These are phyloP conservation scores for Dothideomycetidae sp. DNA, from an alignment of 2,329 filamentous ascomycete genomes.

Conservation along the genomic window DNA sequence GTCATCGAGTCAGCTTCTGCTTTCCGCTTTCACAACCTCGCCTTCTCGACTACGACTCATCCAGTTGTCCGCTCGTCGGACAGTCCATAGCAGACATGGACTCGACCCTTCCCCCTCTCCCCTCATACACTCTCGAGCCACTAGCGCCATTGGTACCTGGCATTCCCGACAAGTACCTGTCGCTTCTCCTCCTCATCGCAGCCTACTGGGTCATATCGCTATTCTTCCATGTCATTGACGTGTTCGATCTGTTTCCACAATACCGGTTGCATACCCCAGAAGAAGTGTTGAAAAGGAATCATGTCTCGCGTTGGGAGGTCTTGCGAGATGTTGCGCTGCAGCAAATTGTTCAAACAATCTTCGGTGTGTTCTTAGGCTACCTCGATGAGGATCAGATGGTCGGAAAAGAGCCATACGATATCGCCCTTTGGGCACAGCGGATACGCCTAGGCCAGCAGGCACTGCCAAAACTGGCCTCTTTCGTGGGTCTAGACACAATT, in stretches of 20 bases:
- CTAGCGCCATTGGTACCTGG: slow-evolving; percentile 60
- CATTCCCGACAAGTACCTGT: slow-evolving; percentile 68
- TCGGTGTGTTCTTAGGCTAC: slow-evolving; percentile 51
- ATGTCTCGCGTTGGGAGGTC: slow-evolving; percentile 70
- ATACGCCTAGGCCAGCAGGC: slow-evolving; percentile 64
- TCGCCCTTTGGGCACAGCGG: slow-evolving; percentile 79
- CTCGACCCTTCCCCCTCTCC: slow-evolving; percentile 63
- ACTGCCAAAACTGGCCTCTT: slow-evolving; percentile 55
- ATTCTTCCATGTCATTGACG: slow-evolving; percentile 78
- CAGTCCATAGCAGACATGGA: slow-evolving; percentile 18
- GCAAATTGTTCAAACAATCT: slow-evolving; percentile 72
- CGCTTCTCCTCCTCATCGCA: slow-evolving; percentile 60
- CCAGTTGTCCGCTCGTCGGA: neutral
- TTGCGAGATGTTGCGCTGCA: slow-evolving; percentile 83
- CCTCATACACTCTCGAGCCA: slow-evolving; percentile 59
- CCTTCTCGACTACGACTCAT: neutral
- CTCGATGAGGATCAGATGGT: slow-evolving; percentile 60
- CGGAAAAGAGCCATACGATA: slow-evolving; percentile 71
- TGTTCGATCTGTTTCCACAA: slow-evolving; percentile 70
- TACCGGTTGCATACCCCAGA: slow-evolving; percentile 92
- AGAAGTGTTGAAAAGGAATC: slow-evolving; percentile 76
- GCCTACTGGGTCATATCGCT: slow-evolving; percentile 81
- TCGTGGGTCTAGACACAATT: slow-evolving; percentile 62
- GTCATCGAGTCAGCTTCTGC: no score
- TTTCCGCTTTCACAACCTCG: no score